A percentile compares a stretch with the other conserved stretches of the same genome.
Evolutionary conservation across 163 green algal species (phyloP).

Genomic region (Volvox carteri): DNA sequence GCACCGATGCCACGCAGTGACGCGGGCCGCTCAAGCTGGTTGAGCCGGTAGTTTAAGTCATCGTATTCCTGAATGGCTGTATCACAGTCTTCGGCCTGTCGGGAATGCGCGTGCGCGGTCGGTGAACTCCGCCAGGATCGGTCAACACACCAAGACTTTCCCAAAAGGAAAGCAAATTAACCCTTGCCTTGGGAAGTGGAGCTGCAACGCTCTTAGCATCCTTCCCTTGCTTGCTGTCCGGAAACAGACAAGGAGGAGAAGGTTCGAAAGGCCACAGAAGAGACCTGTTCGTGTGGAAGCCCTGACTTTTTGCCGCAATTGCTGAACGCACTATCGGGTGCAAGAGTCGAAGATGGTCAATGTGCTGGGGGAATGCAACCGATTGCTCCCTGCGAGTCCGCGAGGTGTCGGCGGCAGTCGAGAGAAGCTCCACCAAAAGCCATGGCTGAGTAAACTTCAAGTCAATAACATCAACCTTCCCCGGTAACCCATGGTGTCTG

Average conservation of each 20-base stretch:
- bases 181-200: conserved; percentile 27
- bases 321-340: conserved; percentile 17
- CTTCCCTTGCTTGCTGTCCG: neutral
- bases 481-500: neutral
- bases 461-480: neutral
- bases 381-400: neutral
- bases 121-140: neutral
- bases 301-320: neutral
- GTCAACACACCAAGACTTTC: neutral
- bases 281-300: conserved; percentile 8
- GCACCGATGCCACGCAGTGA: neutral
- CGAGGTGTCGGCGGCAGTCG: conserved; percentile 25
- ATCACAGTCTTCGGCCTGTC: conserved; percentile 49
- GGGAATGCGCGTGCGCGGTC: neutral
- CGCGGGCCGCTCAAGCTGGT: conserved; percentile 32
- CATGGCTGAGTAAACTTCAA: neutral
- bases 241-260: conserved; percentile 13
- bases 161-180: neutral
- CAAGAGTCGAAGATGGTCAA: conserved; percentile 14
- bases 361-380: neutral
- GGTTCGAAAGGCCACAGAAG: conserved; percentile 4
- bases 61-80: conserved; percentile 36
- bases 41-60: conserved; percentile 13
- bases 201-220: conserved; percentile 5
- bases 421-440: conserved; percentile 7